These are phyloP conservation scores for Crepidotus variabilis DNA, from an alignment of 768 basidiomycete species.

Conservation along the genomic window DNA sequence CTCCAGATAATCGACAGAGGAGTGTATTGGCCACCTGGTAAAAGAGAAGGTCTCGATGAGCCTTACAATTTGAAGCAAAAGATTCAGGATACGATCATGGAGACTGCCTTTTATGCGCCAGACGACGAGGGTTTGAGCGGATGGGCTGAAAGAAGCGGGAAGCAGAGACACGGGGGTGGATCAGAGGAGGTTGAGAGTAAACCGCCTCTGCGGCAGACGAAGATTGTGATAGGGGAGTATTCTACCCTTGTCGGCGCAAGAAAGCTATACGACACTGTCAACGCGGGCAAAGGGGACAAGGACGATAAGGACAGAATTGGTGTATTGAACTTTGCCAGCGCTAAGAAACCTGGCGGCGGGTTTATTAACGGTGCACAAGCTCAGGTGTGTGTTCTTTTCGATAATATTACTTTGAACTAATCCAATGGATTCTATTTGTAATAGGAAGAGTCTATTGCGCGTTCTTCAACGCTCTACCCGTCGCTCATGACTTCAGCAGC, in stretches of 20 bases:
- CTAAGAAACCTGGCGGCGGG: constrained; percentile 68
- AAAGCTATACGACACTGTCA: constrained; percentile 10
- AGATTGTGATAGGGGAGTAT: constrained; percentile 18
- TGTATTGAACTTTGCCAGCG: constrained; percentile 70
- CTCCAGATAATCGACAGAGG: constrained; percentile 19
- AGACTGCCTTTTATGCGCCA: neutral
- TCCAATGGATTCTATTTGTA: neutral
- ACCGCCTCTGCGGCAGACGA: neutral
- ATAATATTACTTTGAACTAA: neutral
- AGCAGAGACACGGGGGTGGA: neutral
- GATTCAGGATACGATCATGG: neutral
- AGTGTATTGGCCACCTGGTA: constrained; percentile 14
- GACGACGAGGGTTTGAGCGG: neutral
- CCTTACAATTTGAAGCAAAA: neutral
- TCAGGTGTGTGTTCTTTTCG: constrained; percentile 28
- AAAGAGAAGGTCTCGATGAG: neutral
- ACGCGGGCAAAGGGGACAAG: neutral
- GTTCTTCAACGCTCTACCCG: constrained; percentile 66
- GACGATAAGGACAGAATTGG: constrained; percentile 26
- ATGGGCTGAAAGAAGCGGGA: neutral
- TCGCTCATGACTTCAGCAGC: constrained; percentile 53
- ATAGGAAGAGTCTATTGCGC: constrained; percentile 66
- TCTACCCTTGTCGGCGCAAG: constrained; percentile 21
- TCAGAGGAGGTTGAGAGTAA: neutral
- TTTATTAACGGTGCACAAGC: constrained; percentile 66